Evolutionary conservation across 2,329 filamentous ascomycete genomes (phyloP).

Genomic region (Polychaeton citri): DNA sequence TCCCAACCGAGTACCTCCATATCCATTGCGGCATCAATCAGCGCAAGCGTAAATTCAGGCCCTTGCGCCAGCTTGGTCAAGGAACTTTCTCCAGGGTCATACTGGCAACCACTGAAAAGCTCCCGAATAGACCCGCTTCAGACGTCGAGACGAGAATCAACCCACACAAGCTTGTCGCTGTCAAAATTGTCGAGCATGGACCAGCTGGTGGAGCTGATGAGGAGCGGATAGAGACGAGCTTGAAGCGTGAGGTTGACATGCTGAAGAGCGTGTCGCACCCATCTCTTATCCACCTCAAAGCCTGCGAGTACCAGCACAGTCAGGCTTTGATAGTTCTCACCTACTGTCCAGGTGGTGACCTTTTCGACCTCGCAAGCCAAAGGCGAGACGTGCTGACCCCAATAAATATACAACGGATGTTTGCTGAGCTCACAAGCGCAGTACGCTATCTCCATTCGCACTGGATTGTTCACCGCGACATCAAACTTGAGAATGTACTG

Average conservation of each 20-base stretch:
- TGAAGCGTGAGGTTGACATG: conserved; percentile 91
- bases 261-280: conserved; percentile 80
- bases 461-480: conserved; percentile 87
- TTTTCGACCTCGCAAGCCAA: conserved; percentile 80
- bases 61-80: conserved; percentile 68
- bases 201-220: conserved; percentile 88
- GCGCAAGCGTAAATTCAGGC: conserved; percentile 65
- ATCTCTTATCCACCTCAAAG: conserved; percentile 79
- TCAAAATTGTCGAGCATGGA: conserved; percentile 92
- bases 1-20: conserved; percentile 27
- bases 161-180: conserved; percentile 73
- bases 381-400: conserved; percentile 56
- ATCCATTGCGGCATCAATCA: conserved; percentile 48
- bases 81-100: conserved; percentile 94
- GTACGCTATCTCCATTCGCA: conserved; percentile 73
- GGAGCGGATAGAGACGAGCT: conserved; percentile 79
- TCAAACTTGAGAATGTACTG: conserved; percentile 95
- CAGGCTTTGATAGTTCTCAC: conserved; percentile 76
- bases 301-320: conserved; percentile 73
- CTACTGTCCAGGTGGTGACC: conserved; percentile 85
- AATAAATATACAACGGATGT: conserved; percentile 65
- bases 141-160: conserved; percentile 39
- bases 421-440: conserved; percentile 75
- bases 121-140: conserved; percentile 22
- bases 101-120: conserved; percentile 68